phyloP scores from a whole-genome alignment of 2,329 filamentous ascomycete species.

The Monilinia vaccinii-corymbosi region DNA sequence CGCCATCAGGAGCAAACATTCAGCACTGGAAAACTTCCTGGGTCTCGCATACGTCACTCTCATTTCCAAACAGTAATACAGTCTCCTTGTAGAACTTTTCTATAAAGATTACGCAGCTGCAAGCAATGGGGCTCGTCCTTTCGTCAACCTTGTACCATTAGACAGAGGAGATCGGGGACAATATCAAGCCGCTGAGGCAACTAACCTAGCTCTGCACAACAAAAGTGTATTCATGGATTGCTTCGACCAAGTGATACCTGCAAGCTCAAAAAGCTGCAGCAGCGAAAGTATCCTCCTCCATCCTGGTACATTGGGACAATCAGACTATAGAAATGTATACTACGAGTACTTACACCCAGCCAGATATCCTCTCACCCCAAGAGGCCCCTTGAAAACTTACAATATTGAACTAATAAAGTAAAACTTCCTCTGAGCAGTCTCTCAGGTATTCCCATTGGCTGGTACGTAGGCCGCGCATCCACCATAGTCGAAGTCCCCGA shows the following conservation, averaged over 20 bases:
- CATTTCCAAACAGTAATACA: constrained; percentile 39
- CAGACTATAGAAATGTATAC: constrained; percentile 39
- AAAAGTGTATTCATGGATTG: constrained; percentile 40
- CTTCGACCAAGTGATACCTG: constrained; percentile 39
- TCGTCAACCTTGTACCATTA: constrained; percentile 40
- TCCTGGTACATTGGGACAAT: constrained; percentile 32
- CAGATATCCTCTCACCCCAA: background rate
- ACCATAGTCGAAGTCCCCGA: constrained; percentile 39
- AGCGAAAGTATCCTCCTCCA: constrained; percentile 42
- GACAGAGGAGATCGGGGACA: constrained; percentile 40
- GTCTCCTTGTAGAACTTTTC: constrained; percentile 39
- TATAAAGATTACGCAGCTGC: constrained; percentile 39
- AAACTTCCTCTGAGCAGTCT: constrained; percentile 14
- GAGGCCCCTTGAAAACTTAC: background rate
- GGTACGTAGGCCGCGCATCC: constrained; percentile 34
- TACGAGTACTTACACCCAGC: constrained; percentile 10
- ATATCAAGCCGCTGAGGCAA: constrained; percentile 29
- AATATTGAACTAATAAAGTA: background rate
- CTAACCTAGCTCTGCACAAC: constrained; percentile 38
- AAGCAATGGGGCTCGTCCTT: constrained; percentile 37
- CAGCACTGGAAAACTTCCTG: constrained; percentile 31
- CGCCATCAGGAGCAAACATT: constrained; percentile 26
- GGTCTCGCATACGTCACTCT: constrained; percentile 38
- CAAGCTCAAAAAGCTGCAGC: constrained; percentile 38
- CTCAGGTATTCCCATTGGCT: constrained; percentile 40